A percentile compares a stretch with the other conserved stretches of the same genome.
These are phyloP conservation scores for Lactarius sanguifluus DNA, from an alignment of 768 basidiomycete species.

Conservation along the genomic window DNA sequence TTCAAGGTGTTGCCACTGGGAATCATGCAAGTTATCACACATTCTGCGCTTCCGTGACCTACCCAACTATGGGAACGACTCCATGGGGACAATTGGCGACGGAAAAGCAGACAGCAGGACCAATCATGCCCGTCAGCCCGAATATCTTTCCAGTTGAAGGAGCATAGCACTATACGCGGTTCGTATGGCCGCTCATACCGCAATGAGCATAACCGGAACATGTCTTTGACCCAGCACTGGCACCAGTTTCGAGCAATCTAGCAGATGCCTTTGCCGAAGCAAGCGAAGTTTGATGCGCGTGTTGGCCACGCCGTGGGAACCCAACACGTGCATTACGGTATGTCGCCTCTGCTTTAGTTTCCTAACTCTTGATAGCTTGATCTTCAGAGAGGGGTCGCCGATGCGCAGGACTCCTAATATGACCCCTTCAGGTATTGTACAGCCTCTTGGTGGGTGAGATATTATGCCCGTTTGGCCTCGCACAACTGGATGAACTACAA, in stretches of 20 bases:
- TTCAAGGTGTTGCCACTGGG: neutral
- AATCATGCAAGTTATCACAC: neutral
- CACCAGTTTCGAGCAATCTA: too few relatives aligned
- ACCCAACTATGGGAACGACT: neutral
- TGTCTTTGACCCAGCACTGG: neutral
- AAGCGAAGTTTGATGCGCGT: neutral
- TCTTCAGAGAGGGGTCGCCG: neutral
- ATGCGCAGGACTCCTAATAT: neutral
- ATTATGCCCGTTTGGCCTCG: neutral
- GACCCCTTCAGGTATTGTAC: neutral
- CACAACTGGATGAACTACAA: neutral
- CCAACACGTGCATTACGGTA: too few relatives aligned
- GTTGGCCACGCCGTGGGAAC: neutral
- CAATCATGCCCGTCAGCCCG: too few relatives aligned
- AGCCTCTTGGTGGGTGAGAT: neutral
- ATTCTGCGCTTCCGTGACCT: neutral
- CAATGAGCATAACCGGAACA: neutral
- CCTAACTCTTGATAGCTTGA: neutral
- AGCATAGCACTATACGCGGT: neutral
- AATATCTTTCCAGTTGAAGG: too few relatives aligned
- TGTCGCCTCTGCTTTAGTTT: neutral
- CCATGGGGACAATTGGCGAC: neutral
- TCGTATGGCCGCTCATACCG: neutral
- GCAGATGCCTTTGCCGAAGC: neutral
- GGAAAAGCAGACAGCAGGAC: neutral